Evolutionary conservation across 1,139 yeast species (phyloP), one percentile per base, ranked within the genome.

Genomic region (Nematodospora anomalae): DNA sequence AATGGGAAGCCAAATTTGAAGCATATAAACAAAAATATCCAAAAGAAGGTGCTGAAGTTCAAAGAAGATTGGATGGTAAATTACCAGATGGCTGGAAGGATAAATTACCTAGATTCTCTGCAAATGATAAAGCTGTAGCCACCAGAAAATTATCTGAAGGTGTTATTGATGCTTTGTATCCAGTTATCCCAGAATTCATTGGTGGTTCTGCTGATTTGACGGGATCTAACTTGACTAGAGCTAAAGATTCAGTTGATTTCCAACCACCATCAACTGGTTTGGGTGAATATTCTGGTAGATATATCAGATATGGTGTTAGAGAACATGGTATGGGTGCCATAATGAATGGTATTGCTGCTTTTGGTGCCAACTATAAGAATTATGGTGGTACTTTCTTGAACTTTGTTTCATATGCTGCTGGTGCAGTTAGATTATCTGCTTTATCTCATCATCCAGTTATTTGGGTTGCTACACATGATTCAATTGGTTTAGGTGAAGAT

Each of bases 311-410:
- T 66, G 99, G 99, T 80, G 97, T 92, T 49, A 87, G 99, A 72
- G 99, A 92, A 75, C 98, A 94, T 71, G 98, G 89, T 68, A 90
- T 92, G 97, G 97, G 97, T 71, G 97, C 97, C 51, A 86, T 92
- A 64, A 80, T 92, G 83, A 92, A 94, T 69, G 99, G 99, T 82
- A 85, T 92, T 57, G 78, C 94, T 50, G 97, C 97, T 36, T 94
- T 75, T 60, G 98, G 98, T 71, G 87, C 86, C 50, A 88, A 88
- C 76, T 82, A 77, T 76, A 86, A 83, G 69, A 85, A 90, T 55
- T 90, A 82, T 71, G 97, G 96, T 67, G 98, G 96, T 71, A 92
- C 99, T 58, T 92, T 92, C 89, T 78, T 92, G 67, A 92, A 94
- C 81, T 92, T 92, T 57, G 97, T 94, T 47, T 89, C 97, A 7